These are phyloP conservation scores for Wickerhamiella shivajii DNA, from an alignment of 805 yeast genomes.

Conservation along the genomic window DNA sequence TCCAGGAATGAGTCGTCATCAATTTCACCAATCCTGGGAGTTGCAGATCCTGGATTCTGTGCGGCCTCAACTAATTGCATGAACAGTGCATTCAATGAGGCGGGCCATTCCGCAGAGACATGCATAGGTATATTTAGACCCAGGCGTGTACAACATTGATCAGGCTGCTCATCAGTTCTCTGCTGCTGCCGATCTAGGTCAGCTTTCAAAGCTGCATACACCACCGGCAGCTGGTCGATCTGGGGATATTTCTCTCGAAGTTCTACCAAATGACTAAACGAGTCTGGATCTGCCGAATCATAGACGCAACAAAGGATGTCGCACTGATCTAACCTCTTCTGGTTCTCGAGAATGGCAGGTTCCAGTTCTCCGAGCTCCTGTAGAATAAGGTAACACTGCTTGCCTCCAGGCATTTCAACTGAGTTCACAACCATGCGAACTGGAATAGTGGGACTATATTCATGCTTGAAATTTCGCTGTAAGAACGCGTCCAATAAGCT, in stretches of 20 bases:
- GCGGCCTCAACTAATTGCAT: conserved; percentile 85
- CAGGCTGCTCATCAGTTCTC: conserved; percentile 73
- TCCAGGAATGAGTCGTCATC: conserved; percentile 7
- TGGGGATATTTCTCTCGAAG: conserved; percentile 45
- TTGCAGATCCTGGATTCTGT: conserved; percentile 55
- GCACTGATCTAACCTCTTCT: conserved; percentile 57
- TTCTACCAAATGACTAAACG: conserved; percentile 69
- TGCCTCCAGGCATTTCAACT: conserved; percentile 87
- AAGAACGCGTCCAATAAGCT: conserved; percentile 72
- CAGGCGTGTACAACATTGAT: conserved; percentile 56
- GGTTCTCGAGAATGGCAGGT: conserved; percentile 64
- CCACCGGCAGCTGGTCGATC: conserved; percentile 56
- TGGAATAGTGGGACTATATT: conserved; percentile 68
- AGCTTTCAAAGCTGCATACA: conserved; percentile 86
- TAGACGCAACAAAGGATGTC: conserved; percentile 83
- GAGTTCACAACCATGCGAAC: conserved; percentile 80
- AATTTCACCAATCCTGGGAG: conserved; percentile 25
- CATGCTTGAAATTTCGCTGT: conserved; percentile 52
- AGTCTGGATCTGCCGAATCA: conserved; percentile 93
- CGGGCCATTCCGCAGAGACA: conserved; percentile 78
- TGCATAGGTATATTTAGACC: conserved; percentile 72
- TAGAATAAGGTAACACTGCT: conserved; percentile 79
- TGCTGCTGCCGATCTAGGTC: conserved; percentile 95
- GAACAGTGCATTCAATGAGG: conserved; percentile 72
- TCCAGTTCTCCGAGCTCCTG: conserved; percentile 86